Evolutionary conservation across 139 green algal genomes (phyloP).

Genomic region (Coelastrella sp.): DNA sequence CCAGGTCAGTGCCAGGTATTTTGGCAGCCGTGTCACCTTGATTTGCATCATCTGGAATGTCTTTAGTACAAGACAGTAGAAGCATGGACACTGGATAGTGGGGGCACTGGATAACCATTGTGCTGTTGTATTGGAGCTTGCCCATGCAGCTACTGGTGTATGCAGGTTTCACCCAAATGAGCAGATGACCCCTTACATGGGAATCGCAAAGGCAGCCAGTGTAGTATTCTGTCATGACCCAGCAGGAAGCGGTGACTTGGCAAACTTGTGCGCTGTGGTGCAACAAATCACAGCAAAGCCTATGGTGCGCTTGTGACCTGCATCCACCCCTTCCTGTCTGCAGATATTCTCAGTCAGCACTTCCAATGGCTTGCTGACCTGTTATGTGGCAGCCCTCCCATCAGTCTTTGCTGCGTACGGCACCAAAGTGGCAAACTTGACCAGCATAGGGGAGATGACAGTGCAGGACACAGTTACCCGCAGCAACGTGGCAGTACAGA

Average conservation of each 20-base stretch:
- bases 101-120: too few relatives aligned
- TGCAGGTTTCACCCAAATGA: too few relatives aligned
- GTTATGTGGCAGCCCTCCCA: conserved; percentile 77
- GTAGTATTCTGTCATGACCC: too few relatives aligned
- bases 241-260: too few relatives aligned
- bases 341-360: conserved; percentile 78
- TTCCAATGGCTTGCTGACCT: conserved; percentile 62
- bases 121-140: too few relatives aligned
- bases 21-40: too few relatives aligned
- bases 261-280: too few relatives aligned
- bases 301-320: neutral
- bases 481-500: conserved; percentile 51
- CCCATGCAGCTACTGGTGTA: too few relatives aligned
- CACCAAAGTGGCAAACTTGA: conserved; percentile 63
- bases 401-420: conserved; percentile 66
- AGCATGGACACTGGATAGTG: too few relatives aligned
- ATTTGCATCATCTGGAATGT: neutral
- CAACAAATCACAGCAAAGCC: neutral
- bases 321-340: neutral
- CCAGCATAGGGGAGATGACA: conserved; percentile 77
- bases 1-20: conserved; percentile 50
- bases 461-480: conserved; percentile 61
- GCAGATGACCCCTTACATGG: too few relatives aligned
- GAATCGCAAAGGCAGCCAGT: too few relatives aligned
- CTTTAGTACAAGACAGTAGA: too few relatives aligned